A percentile compares a stretch with the other conserved stretches of the same genome.
Conservation (phyloP, 805 yeast species). For the Zygosaccharomyces kombuchaensis region DNA sequence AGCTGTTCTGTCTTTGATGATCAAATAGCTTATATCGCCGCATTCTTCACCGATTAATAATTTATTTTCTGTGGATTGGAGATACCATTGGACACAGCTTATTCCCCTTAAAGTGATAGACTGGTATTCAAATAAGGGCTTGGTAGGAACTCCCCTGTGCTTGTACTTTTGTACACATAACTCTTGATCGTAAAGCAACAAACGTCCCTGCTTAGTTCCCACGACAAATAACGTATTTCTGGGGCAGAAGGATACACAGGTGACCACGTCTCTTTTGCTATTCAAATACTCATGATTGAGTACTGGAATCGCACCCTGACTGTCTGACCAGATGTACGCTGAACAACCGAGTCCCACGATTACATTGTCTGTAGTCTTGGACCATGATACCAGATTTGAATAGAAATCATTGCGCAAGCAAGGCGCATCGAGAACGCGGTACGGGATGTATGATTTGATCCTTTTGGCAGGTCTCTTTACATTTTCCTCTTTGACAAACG, state of each 20-base stretch:
- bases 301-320: conserved; percentile 41
- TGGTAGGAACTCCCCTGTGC: conserved; percentile 4
- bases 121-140: conserved; percentile 20
- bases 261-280: conserved; percentile 39
- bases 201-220: conserved; percentile 55
- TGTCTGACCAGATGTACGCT: conserved; percentile 61
- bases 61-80: conserved; percentile 12
- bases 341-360: conserved; percentile 63
- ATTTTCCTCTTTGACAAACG: conserved; percentile 9
- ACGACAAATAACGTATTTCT: conserved; percentile 44
- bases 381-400: conserved; percentile 73
- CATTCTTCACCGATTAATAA: conserved; percentile 62
- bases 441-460: conserved; percentile 41
- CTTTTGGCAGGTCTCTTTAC: conserved; percentile 24
- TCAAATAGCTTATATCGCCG: conserved; percentile 52
- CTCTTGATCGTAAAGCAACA: conserved; percentile 44
- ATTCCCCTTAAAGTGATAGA: conserved; percentile 40
- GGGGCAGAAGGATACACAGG: conserved; percentile 55
- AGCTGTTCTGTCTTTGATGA: conserved; percentile 19
- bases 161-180: conserved; percentile 13
- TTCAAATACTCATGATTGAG: conserved; percentile 37
- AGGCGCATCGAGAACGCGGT: conserved; percentile 61
- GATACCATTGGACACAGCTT: conserved; percentile 60
- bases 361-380: conserved; percentile 43
- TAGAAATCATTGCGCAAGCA: conserved; percentile 73